A percentile compares a stretch with the other conserved stretches of the same genome.
phyloP scores from a whole-genome alignment of 2,329 filamentous ascomycete species.

The Lachnellula cervina region DNA sequence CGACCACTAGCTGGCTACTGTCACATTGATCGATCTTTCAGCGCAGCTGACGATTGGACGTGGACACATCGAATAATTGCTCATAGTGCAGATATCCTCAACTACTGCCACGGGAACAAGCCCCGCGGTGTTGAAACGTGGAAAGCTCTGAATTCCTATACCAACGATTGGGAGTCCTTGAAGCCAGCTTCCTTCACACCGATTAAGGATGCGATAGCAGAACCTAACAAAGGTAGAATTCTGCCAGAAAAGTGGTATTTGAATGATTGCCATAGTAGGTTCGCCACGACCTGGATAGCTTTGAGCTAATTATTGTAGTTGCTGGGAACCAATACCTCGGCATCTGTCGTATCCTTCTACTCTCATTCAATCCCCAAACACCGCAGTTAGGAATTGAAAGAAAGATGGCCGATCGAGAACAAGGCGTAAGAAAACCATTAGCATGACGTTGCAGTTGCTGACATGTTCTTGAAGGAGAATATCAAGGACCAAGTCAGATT shows the following conservation, averaged over 20 bases:
- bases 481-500: conserved; percentile 7
- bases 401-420: background rate
- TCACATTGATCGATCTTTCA: conserved; percentile 47
- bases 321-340: conserved; percentile 37
- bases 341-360: conserved; percentile 34
- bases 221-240: conserved; percentile 31
- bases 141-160: conserved; percentile 41
- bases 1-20: conserved; percentile 47
- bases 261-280: conserved; percentile 48
- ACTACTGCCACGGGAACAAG: conserved; percentile 53
- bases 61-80: conserved; percentile 60
- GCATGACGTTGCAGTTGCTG: background rate
- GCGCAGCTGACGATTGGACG: conserved; percentile 44
- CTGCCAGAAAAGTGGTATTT: conserved; percentile 57
- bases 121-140: conserved; percentile 35
- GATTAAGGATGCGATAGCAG: conserved; percentile 41
- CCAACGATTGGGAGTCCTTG: conserved; percentile 41
- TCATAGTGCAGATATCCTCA: conserved; percentile 58
- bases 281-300: background rate
- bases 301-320: conserved; percentile 18
- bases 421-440: conserved; percentile 1
- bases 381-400: conserved; percentile 12
- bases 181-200: conserved; percentile 51
- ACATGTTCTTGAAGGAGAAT: background rate
- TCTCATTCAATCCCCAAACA: conserved; percentile 34